Percentiles rank a stretch among this genome's conserved stretches.
phyloP scores from a whole-genome alignment of 192 early-diverging fungal species.

The Coemansia sp. region DNA sequence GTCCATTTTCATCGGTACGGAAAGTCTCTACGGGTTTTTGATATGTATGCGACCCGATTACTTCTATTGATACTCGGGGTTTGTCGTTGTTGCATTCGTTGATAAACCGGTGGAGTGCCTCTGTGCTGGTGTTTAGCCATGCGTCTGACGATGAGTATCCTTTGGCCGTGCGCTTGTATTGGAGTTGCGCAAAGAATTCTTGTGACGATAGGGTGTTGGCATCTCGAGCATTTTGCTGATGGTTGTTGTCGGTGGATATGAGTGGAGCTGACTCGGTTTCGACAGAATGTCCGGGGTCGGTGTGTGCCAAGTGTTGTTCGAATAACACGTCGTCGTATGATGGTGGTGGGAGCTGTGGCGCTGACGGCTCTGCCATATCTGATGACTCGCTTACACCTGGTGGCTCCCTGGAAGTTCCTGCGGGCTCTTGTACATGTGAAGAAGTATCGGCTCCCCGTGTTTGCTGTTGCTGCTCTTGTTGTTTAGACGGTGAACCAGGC shows the following conservation, averaged over 20 bases:
- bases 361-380: constrained; percentile 21
- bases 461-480: constrained; percentile 4
- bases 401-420: not conserved
- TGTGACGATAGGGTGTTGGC: constrained; percentile 21
- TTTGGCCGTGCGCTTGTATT: constrained; percentile 44
- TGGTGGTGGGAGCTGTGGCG: constrained; percentile 32
- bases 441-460: not conserved
- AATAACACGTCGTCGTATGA: constrained; percentile 47
- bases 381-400: not conserved
- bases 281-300: not conserved
- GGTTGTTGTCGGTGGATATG: not conserved
- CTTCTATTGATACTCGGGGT: constrained; percentile 38
- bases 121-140: constrained; percentile 43
- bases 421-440: not conserved
- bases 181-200: constrained; percentile 45
- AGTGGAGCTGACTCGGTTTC: constrained; percentile 10
- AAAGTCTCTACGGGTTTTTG: constrained; percentile 9
- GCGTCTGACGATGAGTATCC: constrained; percentile 46
- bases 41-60: constrained; percentile 37
- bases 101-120: constrained; percentile 37
- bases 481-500: not conserved
- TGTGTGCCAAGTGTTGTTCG: constrained; percentile 11
- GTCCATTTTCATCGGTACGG: constrained; percentile 11
- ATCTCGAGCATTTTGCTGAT: not conserved
- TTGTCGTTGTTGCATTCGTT: constrained; percentile 44